A percentile compares a stretch with the other conserved stretches of the same genome.
These are phyloP conservation scores for Penicillium italicum DNA, from an alignment of 2,329 filamentous ascomycete genomes.

Conservation along the genomic window DNA sequence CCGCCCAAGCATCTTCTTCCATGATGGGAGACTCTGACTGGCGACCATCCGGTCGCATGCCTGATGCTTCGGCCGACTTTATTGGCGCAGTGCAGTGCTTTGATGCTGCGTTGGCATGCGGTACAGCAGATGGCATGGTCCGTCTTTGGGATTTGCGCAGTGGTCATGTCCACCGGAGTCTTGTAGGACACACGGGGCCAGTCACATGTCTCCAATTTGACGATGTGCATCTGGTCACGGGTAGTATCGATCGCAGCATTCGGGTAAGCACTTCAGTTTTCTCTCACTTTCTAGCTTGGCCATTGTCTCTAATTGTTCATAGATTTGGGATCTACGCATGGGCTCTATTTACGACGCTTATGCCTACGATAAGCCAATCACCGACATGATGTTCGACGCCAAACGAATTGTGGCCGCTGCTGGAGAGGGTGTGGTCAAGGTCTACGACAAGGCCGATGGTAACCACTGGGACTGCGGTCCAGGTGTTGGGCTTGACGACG, in stretches of 20 bases:
- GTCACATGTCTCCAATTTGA: constrained; percentile 96
- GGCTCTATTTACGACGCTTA: constrained; percentile 94
- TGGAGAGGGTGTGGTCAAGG: constrained; percentile 89
- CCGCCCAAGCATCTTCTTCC: constrained; percentile 77
- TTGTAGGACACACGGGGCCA: constrained; percentile 92
- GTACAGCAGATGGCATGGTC: constrained; percentile 96
- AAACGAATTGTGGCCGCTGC: constrained; percentile 86
- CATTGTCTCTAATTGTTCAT: constrained; percentile 22
- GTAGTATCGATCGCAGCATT: constrained; percentile 87
- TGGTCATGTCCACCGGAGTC: constrained; percentile 91
- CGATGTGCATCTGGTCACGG: constrained; percentile 89
- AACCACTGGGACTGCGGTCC: constrained; percentile 95
- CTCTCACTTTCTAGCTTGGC: background rate
- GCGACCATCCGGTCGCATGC: constrained; percentile 63
- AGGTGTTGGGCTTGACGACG: constrained; percentile 64
- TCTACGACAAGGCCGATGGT: constrained; percentile 96
- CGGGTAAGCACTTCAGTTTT: constrained; percentile 60
- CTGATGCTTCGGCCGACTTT: constrained; percentile 75
- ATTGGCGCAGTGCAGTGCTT: constrained; percentile 94
- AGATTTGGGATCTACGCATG: constrained; percentile 99
- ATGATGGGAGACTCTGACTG: constrained; percentile 62
- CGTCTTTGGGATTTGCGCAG: constrained; percentile 93
- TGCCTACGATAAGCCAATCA: constrained; percentile 87
- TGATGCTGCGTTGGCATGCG: constrained; percentile 90
- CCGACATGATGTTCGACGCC: constrained; percentile 94